These are phyloP conservation scores for Pseudoscleropodium purum DNA, from an alignment of 225 moss, liverwort and hornwort species.

Conservation along the genomic window DNA sequence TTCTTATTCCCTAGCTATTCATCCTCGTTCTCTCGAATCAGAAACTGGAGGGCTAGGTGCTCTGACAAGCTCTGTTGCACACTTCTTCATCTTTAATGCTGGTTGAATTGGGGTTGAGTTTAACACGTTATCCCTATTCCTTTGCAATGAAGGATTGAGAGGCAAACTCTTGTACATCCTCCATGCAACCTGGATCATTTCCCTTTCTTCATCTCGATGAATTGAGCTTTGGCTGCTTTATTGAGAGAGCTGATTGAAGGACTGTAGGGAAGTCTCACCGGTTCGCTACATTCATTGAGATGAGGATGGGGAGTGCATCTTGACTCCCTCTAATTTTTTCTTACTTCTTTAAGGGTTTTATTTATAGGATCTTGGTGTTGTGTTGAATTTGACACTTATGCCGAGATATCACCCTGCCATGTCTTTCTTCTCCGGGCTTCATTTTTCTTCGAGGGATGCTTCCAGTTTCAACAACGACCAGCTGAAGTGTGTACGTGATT, in stretches of 20 bases:
- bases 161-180: neutral
- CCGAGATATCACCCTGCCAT: neutral
- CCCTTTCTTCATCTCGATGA: neutral
- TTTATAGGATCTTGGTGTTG: neutral
- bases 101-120: neutral
- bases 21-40: too few species aligned
- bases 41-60: neutral
- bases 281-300: neutral
- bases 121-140: neutral
- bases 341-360: neutral
- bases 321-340: neutral
- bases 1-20: neutral
- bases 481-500: neutral
- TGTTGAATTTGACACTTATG: neutral
- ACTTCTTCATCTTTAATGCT: neutral
- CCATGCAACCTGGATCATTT: neutral
- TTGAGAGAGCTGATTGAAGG: neutral
- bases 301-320: neutral
- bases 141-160: neutral
- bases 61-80: neutral
- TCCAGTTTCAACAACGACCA: neutral
- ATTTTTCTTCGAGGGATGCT: neutral
- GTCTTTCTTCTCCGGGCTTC: neutral
- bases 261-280: neutral
- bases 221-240: neutral